These are phyloP conservation scores for Plasmodium relictum DNA, from an alignment of 169 alveolate species.

Conservation along the genomic window DNA sequence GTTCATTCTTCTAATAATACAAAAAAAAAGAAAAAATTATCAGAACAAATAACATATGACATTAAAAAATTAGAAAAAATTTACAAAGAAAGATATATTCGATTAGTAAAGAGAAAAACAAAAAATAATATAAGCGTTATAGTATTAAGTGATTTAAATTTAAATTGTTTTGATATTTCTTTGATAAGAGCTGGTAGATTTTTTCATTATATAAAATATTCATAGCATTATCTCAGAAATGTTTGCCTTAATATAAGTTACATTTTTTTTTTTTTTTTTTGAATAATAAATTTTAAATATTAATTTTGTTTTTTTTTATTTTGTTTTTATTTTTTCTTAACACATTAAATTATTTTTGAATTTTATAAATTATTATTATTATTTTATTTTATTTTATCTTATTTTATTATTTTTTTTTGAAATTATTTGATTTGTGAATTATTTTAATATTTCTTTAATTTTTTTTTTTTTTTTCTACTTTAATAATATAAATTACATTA, in stretches of 20 bases:
- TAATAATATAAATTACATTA: too few species aligned
- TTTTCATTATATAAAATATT: slow-evolving; percentile 65
- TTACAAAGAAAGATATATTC: slow-evolving; percentile 28
- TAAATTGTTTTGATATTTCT: slow-evolving; percentile 35
- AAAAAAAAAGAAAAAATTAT: slow-evolving; percentile 10
- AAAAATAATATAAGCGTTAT: slow-evolving; percentile 49
- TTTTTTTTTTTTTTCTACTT: too few species aligned
- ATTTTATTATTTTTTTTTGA: too few species aligned
- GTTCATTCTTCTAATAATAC: background rate
- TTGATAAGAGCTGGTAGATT: slow-evolving; percentile 73
- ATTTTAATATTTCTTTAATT: too few species aligned
- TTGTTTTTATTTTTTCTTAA: too few species aligned
- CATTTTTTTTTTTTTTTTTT: background rate
- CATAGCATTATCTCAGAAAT: background rate
- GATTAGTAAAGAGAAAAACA: slow-evolving; percentile 22
- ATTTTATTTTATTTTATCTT: too few species aligned
- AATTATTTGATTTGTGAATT: too few species aligned
- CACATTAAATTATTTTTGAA: too few species aligned
- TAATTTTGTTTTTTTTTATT: background rate
- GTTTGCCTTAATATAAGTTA: background rate
- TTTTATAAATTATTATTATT: too few species aligned
- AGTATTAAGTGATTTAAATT: slow-evolving; percentile 59
- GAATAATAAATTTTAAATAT: background rate
- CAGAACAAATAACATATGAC: slow-evolving; percentile 30
- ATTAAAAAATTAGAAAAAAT: slow-evolving; percentile 58